Percentiles rank a stretch among this genome's conserved stretches.
Conservation (phyloP, 2,329 filamentous ascomycete species). For the Coniella vitis region DNA sequence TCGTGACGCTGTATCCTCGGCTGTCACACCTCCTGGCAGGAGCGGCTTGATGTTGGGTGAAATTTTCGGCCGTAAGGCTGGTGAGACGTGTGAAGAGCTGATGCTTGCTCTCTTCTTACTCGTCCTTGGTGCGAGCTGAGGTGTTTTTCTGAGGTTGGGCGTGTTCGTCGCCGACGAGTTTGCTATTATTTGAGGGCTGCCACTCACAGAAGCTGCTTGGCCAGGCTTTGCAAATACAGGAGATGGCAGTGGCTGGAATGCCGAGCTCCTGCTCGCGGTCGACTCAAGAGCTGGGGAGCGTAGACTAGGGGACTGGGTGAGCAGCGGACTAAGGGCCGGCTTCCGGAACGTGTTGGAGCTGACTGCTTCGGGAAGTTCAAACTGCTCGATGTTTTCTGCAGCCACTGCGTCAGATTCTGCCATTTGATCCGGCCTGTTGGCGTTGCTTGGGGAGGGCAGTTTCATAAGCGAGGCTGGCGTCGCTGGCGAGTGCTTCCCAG, state of each 20-base stretch:
- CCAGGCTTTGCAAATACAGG: conserved; percentile 37
- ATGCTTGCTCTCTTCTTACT: conserved; percentile 62
- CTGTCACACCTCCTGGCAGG: conserved; percentile 54
- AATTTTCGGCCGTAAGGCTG: conserved; percentile 80
- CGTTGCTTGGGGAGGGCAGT: conserved; percentile 47
- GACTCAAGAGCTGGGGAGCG: conserved; percentile 31
- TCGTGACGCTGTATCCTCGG: conserved; percentile 58
- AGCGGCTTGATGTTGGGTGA: conserved; percentile 92
- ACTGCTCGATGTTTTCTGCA: conserved; percentile 48
- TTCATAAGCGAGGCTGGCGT: conserved; percentile 88
- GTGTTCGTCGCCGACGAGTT: conserved; percentile 35
- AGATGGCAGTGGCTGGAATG: conserved; percentile 42
- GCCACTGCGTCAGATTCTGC: conserved; percentile 32
- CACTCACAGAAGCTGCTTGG: conserved; percentile 47
- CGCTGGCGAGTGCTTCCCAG: conserved; percentile 55
- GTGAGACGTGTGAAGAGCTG: conserved; percentile 71
- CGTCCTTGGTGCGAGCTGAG: conserved; percentile 48
- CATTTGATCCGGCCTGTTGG: conserved; percentile 38
- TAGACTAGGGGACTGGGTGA: conserved; percentile 42
- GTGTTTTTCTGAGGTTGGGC: conserved; percentile 43
- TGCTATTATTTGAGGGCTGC: conserved; percentile 58
- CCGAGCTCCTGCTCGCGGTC: conserved; percentile 42
- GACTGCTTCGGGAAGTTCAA: conserved; percentile 68
- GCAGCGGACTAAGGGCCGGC: conserved; percentile 41
- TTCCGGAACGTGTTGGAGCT: conserved; percentile 37